Conservation (phyloP, 164 flowering plant genomes). For the Umbellularia californica region DNA sequence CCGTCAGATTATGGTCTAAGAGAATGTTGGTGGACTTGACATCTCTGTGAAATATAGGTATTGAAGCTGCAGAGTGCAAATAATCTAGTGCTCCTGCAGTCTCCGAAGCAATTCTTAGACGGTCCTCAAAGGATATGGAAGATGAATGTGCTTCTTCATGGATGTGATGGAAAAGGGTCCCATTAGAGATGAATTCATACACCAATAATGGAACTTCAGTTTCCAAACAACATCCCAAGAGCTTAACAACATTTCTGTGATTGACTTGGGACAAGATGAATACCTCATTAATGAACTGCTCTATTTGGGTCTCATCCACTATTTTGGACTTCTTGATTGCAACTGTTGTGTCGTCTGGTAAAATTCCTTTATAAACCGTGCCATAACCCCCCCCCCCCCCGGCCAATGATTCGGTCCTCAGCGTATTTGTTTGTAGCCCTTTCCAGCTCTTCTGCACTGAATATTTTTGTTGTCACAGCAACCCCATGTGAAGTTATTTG, state of each 20-base stretch:
- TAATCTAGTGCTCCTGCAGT: constrained; percentile 39
- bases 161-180: constrained; percentile 21
- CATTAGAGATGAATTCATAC: constrained; percentile 23
- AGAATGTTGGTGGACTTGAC: constrained; percentile 41
- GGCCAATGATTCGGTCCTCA: constrained; percentile 10
- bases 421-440: constrained; percentile 16
- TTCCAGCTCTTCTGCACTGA: constrained; percentile 11
- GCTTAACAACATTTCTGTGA: constrained; percentile 24
- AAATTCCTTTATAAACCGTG: constrained; percentile 20
- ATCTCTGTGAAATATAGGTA: constrained; percentile 41
- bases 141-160: background rate
- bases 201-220: constrained; percentile 25
- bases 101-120: constrained; percentile 35
- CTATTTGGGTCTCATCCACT: constrained; percentile 18
- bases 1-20: constrained; percentile 25
- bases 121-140: constrained; percentile 22
- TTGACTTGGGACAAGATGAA: constrained; percentile 19
- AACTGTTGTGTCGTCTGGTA: constrained; percentile 11
- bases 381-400: constrained; percentile 23
- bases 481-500: background rate
- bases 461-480: background rate
- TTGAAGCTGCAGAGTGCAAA: constrained; percentile 37
- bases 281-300: constrained; percentile 20
- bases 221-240: constrained; percentile 28
- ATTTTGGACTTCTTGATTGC: constrained; percentile 18